These are phyloP conservation scores for Limnomonas spitsbergensis DNA, from an alignment of 139 green algal species.

Conservation along the genomic window DNA sequence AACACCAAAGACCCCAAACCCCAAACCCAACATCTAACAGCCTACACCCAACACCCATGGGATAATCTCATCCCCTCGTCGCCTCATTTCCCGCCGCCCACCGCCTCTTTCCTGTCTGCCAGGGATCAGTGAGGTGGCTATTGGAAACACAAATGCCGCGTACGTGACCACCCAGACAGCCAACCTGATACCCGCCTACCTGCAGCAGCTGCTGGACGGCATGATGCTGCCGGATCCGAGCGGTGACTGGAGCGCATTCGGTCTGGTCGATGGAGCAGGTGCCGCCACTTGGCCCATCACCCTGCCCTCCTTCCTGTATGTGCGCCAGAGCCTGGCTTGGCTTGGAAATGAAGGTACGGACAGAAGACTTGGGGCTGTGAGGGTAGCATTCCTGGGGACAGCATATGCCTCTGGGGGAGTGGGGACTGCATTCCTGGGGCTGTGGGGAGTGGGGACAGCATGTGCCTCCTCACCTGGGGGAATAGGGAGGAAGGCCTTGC, in stretches of 20 bases:
- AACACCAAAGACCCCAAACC: too few relatives aligned
- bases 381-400: too few relatives aligned
- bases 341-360: background rate
- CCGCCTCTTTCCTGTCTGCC: background rate
- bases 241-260: background rate
- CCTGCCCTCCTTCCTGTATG: background rate
- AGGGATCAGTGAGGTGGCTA: background rate
- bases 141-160: background rate
- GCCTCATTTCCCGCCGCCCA: background rate
- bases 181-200: background rate
- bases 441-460: too few relatives aligned
- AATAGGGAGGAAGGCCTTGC: too few relatives aligned
- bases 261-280: background rate
- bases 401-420: too few relatives aligned
- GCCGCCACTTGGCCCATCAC: background rate
- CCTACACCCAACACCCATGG: too few relatives aligned
- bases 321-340: background rate
- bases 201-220: background rate
- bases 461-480: too few relatives aligned
- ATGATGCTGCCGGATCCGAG: background rate
- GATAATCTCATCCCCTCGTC: too few relatives aligned
- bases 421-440: too few relatives aligned
- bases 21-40: too few relatives aligned
- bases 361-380: too few relatives aligned
- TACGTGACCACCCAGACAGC: background rate